These are phyloP conservation scores for Paratrypanosoma confusum DNA, from an alignment of 208 protist genomes.

Conservation along the genomic window DNA sequence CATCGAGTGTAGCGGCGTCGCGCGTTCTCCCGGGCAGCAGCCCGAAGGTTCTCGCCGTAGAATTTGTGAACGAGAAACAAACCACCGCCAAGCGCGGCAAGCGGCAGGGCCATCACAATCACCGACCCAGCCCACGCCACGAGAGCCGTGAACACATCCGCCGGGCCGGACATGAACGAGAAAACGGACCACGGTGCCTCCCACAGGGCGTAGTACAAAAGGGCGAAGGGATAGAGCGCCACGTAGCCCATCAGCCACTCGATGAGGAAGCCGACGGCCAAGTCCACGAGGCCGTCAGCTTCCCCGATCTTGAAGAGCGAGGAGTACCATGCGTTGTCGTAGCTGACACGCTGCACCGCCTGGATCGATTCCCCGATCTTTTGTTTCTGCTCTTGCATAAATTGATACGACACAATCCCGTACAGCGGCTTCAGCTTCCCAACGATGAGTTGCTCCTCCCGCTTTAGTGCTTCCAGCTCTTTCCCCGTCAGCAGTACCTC, in stretches of 20 bases:
- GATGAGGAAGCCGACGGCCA: constrained; percentile 68
- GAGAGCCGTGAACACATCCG: constrained; percentile 41
- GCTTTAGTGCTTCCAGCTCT: constrained; percentile 33
- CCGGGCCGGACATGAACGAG: constrained; percentile 49
- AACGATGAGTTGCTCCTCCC: constrained; percentile 59
- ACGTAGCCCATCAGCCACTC: constrained; percentile 73
- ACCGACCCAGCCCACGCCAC: constrained; percentile 49
- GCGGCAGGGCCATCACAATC: constrained; percentile 43
- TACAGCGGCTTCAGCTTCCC: constrained; percentile 79
- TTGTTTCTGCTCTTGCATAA: constrained; percentile 63
- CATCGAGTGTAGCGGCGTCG: too few species aligned
- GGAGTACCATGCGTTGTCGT: constrained; percentile 77
- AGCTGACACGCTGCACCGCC: constrained; percentile 50
- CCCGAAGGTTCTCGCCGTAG: constrained; percentile 23
- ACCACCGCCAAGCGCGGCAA: constrained; percentile 31
- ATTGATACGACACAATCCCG: constrained; percentile 62
- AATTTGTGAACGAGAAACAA: constrained; percentile 19
- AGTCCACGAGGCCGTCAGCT: constrained; percentile 60
- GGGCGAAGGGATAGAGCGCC: constrained; percentile 72
- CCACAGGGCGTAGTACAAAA: constrained; percentile 77
- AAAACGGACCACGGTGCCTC: constrained; percentile 64
- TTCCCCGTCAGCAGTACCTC: constrained; percentile 30
- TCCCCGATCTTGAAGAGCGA: constrained; percentile 54
- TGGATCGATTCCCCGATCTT: constrained; percentile 42
- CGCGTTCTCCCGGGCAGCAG: too few species aligned